A percentile compares a stretch with the other conserved stretches of the same genome.
phyloP scores from a whole-genome alignment of 2,329 filamentous ascomycete genomes.

The Gaeumannomyces sp. region DNA sequence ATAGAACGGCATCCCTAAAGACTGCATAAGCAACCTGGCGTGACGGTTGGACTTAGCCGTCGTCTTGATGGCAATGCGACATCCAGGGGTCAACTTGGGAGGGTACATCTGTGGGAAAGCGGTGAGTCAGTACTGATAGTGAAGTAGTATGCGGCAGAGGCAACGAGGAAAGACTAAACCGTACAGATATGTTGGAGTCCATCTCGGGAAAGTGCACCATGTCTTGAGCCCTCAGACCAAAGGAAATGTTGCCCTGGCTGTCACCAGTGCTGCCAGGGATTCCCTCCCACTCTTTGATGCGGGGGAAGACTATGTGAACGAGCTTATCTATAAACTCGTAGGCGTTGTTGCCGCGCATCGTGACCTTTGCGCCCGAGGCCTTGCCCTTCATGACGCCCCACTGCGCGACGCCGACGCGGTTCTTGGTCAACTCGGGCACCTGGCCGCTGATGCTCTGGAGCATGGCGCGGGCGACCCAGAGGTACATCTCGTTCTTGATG shows the following conservation, averaged over 20 bases:
- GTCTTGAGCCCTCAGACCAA: constrained; percentile 70
- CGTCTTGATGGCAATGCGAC: constrained; percentile 77
- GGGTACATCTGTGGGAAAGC: constrained; percentile 45
- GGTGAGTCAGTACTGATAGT: neutral
- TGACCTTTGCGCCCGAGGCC: constrained; percentile 68
- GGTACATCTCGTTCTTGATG: constrained; percentile 61
- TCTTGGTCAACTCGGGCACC: constrained; percentile 62
- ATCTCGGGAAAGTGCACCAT: constrained; percentile 88
- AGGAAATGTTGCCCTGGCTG: constrained; percentile 77
- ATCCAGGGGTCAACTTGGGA: constrained; percentile 72
- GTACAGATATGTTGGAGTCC: constrained; percentile 89
- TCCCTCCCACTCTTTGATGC: constrained; percentile 93
- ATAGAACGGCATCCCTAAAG: constrained; percentile 74
- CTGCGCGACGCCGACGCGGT: constrained; percentile 62
- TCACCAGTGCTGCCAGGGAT: constrained; percentile 65
- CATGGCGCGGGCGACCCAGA: constrained; percentile 79
- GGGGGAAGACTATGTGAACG: constrained; percentile 83
- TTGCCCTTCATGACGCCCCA: constrained; percentile 71
- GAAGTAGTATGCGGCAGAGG: neutral
- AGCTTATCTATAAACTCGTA: constrained; percentile 88
- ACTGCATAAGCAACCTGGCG: constrained; percentile 66
- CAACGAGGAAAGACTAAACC: constrained; percentile 28
- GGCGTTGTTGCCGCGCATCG: constrained; percentile 72
- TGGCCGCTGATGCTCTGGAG: constrained; percentile 81
- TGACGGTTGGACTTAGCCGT: constrained; percentile 80